Conservation (phyloP, 768 basidiomycete species). For the Boletus speciosus region DNA sequence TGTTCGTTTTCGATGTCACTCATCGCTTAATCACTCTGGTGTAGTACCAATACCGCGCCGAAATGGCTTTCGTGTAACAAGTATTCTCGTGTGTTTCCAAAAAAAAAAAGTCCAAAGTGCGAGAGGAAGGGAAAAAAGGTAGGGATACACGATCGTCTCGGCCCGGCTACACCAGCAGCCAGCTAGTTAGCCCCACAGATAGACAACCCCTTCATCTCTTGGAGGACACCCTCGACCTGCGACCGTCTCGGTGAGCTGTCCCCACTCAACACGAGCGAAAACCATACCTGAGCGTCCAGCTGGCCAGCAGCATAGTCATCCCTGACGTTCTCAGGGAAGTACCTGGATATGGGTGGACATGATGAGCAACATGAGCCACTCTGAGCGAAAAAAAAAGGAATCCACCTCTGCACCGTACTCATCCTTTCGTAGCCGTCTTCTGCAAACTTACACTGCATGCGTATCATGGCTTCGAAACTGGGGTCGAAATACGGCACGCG, state of each 20-base stretch:
- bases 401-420: slow-evolving; percentile 84
- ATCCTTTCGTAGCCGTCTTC: slow-evolving; percentile 98
- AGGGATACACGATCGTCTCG: slow-evolving; percentile 8
- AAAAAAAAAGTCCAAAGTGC: neutral
- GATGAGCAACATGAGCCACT: neutral
- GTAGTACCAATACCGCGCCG: slow-evolving; percentile 18
- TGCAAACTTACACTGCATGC: slow-evolving; percentile 96
- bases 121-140: neutral
- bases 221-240: slow-evolving; percentile 92
- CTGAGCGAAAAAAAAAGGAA: neutral
- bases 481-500: slow-evolving; percentile 98
- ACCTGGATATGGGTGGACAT: slow-evolving; percentile 42
- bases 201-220: slow-evolving; percentile 94
- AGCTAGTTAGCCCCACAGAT: slow-evolving; percentile 71
- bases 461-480: slow-evolving; percentile 97
- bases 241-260: neutral
- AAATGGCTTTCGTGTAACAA: slow-evolving; percentile 13
- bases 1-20: slow-evolving; percentile 3
- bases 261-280: neutral
- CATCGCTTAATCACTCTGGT: slow-evolving; percentile 14
- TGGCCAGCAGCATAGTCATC: slow-evolving; percentile 98
- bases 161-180: neutral
- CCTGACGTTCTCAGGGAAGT: slow-evolving; percentile 84
- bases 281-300: slow-evolving; percentile 81
- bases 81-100: neutral